Evolutionary conservation across 2,329 filamentous ascomycete genomes (phyloP).

Genomic region (Colletotrichum sp.): DNA sequence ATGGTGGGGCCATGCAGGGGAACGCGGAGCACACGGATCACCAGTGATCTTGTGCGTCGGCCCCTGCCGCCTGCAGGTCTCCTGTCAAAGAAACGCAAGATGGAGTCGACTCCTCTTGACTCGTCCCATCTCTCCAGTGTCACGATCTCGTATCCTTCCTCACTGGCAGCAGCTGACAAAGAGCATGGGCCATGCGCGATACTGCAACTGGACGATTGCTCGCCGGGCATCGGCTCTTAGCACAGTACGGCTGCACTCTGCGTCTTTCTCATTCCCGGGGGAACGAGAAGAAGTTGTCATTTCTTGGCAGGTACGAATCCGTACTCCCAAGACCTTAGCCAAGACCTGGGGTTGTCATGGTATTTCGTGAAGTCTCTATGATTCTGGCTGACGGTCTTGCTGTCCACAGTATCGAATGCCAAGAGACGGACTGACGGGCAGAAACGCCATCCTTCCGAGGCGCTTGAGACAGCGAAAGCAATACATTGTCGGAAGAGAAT

Average conservation of each 20-base stretch:
- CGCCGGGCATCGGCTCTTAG: background rate
- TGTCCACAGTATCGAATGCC: background rate
- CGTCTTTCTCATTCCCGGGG: background rate
- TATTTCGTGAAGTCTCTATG: background rate
- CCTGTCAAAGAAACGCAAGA: background rate
- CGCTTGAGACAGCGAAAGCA: background rate
- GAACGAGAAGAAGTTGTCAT: background rate
- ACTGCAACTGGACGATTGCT: background rate
- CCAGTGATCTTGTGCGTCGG: background rate
- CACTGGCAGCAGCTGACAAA: background rate
- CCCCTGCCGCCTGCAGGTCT: background rate
- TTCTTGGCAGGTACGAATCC: background rate
- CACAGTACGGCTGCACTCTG: background rate
- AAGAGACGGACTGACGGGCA: background rate
- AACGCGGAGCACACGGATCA: background rate
- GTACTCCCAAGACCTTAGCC: background rate
- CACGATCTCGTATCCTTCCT: background rate
- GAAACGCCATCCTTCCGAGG: background rate
- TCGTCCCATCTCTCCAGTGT: conserved; percentile 3
- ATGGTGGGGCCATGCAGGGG: background rate
- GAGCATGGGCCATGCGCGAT: background rate
- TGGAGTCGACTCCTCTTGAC: background rate
- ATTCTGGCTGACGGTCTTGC: background rate
- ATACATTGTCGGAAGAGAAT: background rate
- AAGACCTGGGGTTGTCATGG: background rate